phyloP scores from a whole-genome alignment of 306 rosid species.

The Prinsepia uniflora region DNA sequence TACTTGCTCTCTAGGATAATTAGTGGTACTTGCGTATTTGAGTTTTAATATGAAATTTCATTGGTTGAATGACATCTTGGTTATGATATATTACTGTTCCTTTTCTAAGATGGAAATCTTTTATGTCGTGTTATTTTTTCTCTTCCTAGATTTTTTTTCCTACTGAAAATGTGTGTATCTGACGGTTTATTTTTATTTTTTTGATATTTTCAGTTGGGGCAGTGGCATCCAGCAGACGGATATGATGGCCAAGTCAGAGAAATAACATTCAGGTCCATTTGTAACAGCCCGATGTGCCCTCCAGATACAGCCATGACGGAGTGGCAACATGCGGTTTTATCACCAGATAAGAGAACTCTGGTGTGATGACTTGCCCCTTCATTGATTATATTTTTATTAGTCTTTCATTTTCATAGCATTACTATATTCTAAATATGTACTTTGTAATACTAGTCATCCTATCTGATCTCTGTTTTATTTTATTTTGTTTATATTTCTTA shows the following conservation, averaged over 20 bases:
- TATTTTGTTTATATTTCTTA: background rate
- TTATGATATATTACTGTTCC: background rate
- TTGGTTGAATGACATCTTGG: background rate
- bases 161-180: background rate
- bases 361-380: conserved; percentile 37
- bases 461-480: background rate
- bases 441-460: background rate
- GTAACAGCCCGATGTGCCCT: conserved; percentile 99
- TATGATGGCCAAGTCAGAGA: conserved; percentile 96
- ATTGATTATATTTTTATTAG: background rate
- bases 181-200: background rate
- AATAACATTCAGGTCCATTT: conserved; percentile 77
- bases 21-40: background rate
- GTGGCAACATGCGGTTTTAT: conserved; percentile 76
- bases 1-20: background rate
- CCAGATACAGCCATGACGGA: conserved; percentile 99
- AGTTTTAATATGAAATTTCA: background rate
- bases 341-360: conserved; percentile 71
- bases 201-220: conserved; percentile 71
- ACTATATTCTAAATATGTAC: background rate
- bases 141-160: background rate
- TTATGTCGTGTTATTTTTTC: background rate
- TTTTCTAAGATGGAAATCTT: background rate
- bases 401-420: background rate
- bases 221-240: conserved; percentile 90